phyloP scores from a whole-genome alignment of 2,329 filamentous ascomycete species.

The Chlorencoelia australis region DNA sequence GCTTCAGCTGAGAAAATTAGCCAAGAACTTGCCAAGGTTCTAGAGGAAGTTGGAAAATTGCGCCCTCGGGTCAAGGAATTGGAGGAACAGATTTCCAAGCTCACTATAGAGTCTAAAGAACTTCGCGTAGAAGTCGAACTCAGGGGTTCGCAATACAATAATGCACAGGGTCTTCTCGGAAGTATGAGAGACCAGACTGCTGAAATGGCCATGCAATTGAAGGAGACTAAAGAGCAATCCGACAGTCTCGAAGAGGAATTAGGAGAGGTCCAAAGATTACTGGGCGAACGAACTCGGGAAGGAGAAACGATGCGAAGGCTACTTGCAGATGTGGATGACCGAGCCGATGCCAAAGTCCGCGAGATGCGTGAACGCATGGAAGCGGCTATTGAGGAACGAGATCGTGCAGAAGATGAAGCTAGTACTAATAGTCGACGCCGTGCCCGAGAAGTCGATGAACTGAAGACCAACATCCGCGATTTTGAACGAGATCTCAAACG shows the following conservation, averaged over 20 bases:
- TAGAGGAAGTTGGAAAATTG: slow-evolving; percentile 63
- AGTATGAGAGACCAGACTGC: slow-evolving; percentile 90
- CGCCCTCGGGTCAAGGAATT: slow-evolving; percentile 53
- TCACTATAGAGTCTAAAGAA: slow-evolving; percentile 56
- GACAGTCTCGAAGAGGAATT: slow-evolving; percentile 90
- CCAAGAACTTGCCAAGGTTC: slow-evolving; percentile 59
- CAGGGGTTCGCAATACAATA: slow-evolving; percentile 76
- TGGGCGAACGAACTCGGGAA: slow-evolving; percentile 82
- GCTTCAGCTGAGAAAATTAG: slow-evolving; percentile 62
- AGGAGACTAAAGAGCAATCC: slow-evolving; percentile 71
- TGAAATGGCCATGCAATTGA: slow-evolving; percentile 83
- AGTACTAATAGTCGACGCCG: slow-evolving; percentile 66
- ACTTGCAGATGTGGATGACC: slow-evolving; percentile 74
- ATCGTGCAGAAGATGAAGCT: slow-evolving; percentile 85
- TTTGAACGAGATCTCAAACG: slow-evolving; percentile 67
- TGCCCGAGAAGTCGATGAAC: slow-evolving; percentile 76
- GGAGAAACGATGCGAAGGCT: slow-evolving; percentile 90
- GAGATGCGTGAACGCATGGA: slow-evolving; percentile 89
- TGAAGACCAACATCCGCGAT: slow-evolving; percentile 69
- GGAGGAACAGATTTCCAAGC: slow-evolving; percentile 61
- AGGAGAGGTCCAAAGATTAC: slow-evolving; percentile 73
- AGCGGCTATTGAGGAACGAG: slow-evolving; percentile 83
- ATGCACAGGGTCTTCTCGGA: slow-evolving; percentile 72
- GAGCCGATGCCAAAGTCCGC: slow-evolving; percentile 69
- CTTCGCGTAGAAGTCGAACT: slow-evolving; percentile 73